Base-by-base conservation (phyloP, 148 eudicot genomes). In the Heliamphora exappendiculata region DNA sequence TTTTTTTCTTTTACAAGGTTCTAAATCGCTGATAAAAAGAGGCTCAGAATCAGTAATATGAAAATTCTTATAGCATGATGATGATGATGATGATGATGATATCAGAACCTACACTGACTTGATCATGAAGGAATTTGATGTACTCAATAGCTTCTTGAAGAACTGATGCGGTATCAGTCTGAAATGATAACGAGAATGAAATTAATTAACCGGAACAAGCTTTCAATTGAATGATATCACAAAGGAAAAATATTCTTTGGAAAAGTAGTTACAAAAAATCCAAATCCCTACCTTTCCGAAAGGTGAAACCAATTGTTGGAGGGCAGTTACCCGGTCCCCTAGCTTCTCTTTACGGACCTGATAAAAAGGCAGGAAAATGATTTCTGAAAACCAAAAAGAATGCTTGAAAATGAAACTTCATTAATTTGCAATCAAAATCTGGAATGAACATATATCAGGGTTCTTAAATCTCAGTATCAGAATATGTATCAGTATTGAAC, bases 111-210 rank as follows among this genome's bases (percentile, higher is more conserved):
- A 95, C 98, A 75, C 58, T 81, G 82, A 95, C 96, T 88, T 95
- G 96, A 83, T 88, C 92, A 79, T 95, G 98, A 80, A 95, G 98
- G 81, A 88, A 87, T 84, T 91, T 92, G 82, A 95, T 89, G 83
- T 95, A 95, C 59, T 95, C 97, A 22, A 92, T 89, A 31, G 97
- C 94, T 85, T 95, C 98, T 26, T 89, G 95, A 71, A 95, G 92
- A 76, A 95, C 98, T 45, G 98, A 95, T 42, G 97, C 97, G 0
- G 98, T 95, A 82, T 95, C 97, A 12, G 98, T 95, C 98, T 95
- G 89, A 69, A 83, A n/a, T 66, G 16, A 59, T 33, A 13, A 39
- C 28, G 26, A 33, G 53, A 3, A 36, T 11, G 45, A 79, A 58
- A 37, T 31, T 17, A 58, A 37, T 31, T 17, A 50, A 53, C 4